These are phyloP conservation scores for Cyclostephanos tholiformis DNA, from an alignment of 108 stramenopile genomes.

Conservation along the genomic window DNA sequence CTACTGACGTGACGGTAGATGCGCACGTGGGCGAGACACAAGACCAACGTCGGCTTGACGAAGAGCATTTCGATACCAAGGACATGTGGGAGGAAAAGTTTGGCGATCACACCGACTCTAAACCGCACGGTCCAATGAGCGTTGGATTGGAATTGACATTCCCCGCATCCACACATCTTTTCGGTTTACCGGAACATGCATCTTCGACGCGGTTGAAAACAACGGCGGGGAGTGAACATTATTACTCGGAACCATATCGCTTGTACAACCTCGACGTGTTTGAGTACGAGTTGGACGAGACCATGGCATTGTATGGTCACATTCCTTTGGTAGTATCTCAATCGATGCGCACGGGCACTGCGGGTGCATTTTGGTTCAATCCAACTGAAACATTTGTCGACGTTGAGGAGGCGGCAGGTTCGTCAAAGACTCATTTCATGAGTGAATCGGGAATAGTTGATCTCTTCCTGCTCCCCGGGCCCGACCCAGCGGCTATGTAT, in stretches of 20 bases:
- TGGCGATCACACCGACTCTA: constrained; percentile 85
- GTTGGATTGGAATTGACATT: constrained; percentile 95
- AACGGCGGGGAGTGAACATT: constrained; percentile 65
- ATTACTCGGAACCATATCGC: constrained; percentile 96
- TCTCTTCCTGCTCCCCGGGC: constrained; percentile 86
- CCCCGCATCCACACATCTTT: constrained; percentile 79
- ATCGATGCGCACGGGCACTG: constrained; percentile 65
- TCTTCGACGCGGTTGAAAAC: constrained; percentile 83
- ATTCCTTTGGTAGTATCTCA: constrained; percentile 92
- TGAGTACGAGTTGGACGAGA: constrained; percentile 98
- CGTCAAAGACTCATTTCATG: constrained; percentile 89
- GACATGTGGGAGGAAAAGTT: constrained; percentile 96
- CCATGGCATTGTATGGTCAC: constrained; percentile 97
- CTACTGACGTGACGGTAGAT: constrained; percentile 37
- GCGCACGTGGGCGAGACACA: constrained; percentile 55
- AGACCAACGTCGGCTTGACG: constrained; percentile 65
- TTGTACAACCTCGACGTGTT: constrained; percentile 99
- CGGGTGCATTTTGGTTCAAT: constrained; percentile 97
- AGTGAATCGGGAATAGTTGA: constrained; percentile 93
- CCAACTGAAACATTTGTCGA: constrained; percentile 99
- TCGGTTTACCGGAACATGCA: constrained; percentile 98
- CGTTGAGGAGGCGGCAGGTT: constrained; percentile 60
- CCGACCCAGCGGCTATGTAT: constrained; percentile 75
- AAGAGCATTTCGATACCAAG: constrained; percentile 66
- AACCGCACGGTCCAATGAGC: constrained; percentile 92